These are phyloP conservation scores for Tolypocladium endophyticum DNA, from an alignment of 2,329 filamentous ascomycete species.

Conservation along the genomic window DNA sequence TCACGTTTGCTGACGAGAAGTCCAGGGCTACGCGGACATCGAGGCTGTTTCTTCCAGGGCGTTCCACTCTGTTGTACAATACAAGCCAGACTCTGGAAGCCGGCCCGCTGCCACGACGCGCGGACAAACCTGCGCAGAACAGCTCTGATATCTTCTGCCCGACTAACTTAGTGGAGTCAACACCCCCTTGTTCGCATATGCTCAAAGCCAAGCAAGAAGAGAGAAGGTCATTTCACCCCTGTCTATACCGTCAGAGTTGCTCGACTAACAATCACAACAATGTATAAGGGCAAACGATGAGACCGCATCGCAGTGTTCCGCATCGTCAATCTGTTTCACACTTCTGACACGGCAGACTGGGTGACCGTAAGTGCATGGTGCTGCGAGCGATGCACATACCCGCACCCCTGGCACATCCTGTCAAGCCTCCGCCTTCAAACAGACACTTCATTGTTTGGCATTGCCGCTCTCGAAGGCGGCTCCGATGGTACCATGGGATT, in stretches of 20 bases:
- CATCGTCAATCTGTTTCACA: not conserved
- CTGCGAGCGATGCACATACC: constrained; percentile 2
- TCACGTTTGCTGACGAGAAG: not conserved
- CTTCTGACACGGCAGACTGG: not conserved
- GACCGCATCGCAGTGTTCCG: not conserved
- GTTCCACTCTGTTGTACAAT: not conserved
- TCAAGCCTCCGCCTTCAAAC: constrained; percentile 3
- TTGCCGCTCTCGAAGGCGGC: not conserved
- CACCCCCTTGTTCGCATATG: not conserved
- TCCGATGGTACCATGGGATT: not conserved
- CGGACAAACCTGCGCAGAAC: not conserved
- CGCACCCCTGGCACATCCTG: constrained; percentile 1
- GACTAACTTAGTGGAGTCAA: not conserved
- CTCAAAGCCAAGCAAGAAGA: not conserved
- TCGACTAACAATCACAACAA: not conserved
- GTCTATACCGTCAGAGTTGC: not conserved
- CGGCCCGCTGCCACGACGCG: not conserved
- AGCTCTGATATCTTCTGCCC: not conserved
- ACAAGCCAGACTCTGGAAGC: not conserved
- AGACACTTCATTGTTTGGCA: not conserved
- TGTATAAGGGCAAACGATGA: not conserved
- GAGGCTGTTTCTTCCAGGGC: not conserved
- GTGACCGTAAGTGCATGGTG: not conserved
- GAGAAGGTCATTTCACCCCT: too few species aligned
- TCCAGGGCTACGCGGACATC: not conserved